A percentile compares a stretch with the other conserved stretches of the same genome.
Conservation (phyloP, 129 eudicot species). For the Oenanthe sinensis region DNA sequence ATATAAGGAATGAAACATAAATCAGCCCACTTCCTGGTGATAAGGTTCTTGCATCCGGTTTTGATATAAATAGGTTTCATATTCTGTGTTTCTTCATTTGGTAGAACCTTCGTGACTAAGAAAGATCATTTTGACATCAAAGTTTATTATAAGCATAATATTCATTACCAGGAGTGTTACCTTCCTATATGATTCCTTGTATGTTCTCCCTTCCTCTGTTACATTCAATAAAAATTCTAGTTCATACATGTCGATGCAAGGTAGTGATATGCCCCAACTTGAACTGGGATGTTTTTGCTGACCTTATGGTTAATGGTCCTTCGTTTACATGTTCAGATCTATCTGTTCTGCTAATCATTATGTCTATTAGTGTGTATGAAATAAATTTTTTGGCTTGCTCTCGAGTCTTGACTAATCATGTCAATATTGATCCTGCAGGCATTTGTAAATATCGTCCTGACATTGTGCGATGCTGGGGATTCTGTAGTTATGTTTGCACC, state of each 20-base stretch:
- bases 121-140: neutral
- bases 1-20: neutral
- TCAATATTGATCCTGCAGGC: conserved; percentile 41
- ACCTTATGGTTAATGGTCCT: neutral
- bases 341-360: neutral
- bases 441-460: conserved; percentile 88
- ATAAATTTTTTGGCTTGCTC: neutral
- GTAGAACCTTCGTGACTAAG: neutral
- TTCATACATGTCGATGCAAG: neutral
- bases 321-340: neutral
- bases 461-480: conserved; percentile 96
- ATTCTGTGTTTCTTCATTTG: neutral
- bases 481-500: conserved; percentile 98
- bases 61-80: neutral
- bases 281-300: neutral
- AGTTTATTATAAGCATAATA: neutral
- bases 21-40: neutral
- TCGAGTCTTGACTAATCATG: neutral
- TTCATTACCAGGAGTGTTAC: neutral
- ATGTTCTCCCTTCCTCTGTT: neutral
- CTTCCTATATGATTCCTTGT: neutral
- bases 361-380: neutral
- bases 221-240: neutral
- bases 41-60: neutral
- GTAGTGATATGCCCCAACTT: neutral